Percentiles rank a stretch among this genome's conserved stretches.
These are phyloP conservation scores for Sanguinoderma infundibulare DNA, from an alignment of 1,284 basidiomycete genomes.

Conservation along the genomic window DNA sequence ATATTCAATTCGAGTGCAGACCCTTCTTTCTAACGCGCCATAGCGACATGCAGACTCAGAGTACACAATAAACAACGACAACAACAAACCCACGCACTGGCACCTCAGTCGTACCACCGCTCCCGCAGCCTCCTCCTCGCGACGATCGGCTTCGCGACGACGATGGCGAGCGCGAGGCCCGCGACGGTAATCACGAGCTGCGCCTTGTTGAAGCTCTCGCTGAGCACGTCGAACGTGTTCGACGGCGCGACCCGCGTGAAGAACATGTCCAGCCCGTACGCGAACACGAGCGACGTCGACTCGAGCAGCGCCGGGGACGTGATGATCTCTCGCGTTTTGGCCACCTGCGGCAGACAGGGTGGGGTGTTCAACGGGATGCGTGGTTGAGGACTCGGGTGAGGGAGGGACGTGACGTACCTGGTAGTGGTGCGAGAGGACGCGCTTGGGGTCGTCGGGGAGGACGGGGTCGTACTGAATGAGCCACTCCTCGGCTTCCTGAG, in stretches of 20 bases:
- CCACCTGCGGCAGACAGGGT: slow-evolving; percentile 49
- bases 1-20: too few relatives aligned
- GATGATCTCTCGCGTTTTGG: slow-evolving; percentile 66
- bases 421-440: slow-evolving; percentile 81
- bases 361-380: background rate
- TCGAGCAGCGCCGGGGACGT: slow-evolving; percentile 88
- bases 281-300: slow-evolving; percentile 89
- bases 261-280: slow-evolving; percentile 89
- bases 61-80: background rate
- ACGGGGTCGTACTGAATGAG: slow-evolving; percentile 86
- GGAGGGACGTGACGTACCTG: slow-evolving; percentile 50
- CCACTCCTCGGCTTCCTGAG: slow-evolving; percentile 84
- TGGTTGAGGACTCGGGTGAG: background rate
- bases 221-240: slow-evolving; percentile 92
- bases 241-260: slow-evolving; percentile 84
- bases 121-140: slow-evolving; percentile 64
- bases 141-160: slow-evolving; percentile 79
- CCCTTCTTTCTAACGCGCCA: background rate
- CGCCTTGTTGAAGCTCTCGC: slow-evolving; percentile 90
- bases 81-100: background rate
- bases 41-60: background rate
- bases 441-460: slow-evolving; percentile 73
- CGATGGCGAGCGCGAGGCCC: slow-evolving; percentile 75
- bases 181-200: slow-evolving; percentile 88
- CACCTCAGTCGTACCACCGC: slow-evolving; percentile 55